Evolutionary conservation across 2,329 filamentous ascomycete species (phyloP), one percentile per base, ranked within the genome.

Genomic region (Xylariales sp.): DNA sequence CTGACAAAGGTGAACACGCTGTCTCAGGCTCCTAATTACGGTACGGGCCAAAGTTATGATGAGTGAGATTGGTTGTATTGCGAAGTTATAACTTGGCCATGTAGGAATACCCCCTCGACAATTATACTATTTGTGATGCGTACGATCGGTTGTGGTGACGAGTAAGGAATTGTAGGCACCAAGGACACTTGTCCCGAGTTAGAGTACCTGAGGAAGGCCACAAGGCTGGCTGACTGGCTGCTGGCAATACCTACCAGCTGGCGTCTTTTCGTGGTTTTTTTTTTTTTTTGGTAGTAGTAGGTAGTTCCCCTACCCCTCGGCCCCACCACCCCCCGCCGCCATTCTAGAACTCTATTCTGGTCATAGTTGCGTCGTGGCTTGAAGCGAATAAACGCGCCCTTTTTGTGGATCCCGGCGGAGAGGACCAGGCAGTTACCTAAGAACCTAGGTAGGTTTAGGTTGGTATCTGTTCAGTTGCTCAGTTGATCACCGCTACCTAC

Each of bases 111-210:
- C 49, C 14, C 48, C 16, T 36, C 30, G 10, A 34, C 12, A 54
- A 12, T 14, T 23, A 3, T 54, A 54, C 39, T 54, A 6, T 54
- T 43, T 45, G 10, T 9, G 16, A 16, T 30, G 36, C 23, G 8
- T 12, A 30, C 10, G 18, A 9, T 32, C 10, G 45, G 23, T 30
- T 14, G 48, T 5, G 63, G 65, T 67, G 56, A 58, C 49, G 46
- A 59, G 16, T 36, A 43, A 39, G 32, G n/a, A 63, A 28, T 57
- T 39, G 23, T 34, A 48, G 34, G 34, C 16, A 28, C 49, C 48
- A 66, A 68, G 72, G 72, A 72, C 72, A 73, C 64, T 48, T 73
- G 69, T 67, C 72, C 59, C 8, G 23, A 50, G 36, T 60, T 7
- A 36, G 62, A 62, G 39, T 23, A 32, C 41, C 23, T 23, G 23